phyloP scores from a whole-genome alignment of 116 monocot genomes.

The Dioscorea cayenensis region DNA sequence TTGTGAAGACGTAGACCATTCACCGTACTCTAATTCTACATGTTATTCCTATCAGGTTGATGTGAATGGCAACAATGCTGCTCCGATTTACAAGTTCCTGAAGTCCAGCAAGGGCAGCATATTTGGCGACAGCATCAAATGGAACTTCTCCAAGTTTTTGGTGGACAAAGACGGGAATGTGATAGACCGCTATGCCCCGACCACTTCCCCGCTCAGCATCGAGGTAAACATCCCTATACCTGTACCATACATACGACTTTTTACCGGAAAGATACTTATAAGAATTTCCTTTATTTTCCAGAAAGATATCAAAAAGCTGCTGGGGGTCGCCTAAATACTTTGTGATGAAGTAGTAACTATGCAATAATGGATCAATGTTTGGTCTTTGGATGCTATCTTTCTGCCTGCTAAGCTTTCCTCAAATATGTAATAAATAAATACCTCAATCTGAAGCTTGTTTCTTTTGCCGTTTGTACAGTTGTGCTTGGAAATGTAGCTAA shows the following conservation, averaged over 20 bases:
- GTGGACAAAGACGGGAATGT: constrained; percentile 78
- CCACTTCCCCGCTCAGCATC: constrained; percentile 71
- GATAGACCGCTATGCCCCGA: constrained; percentile 73
- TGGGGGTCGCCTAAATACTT: constrained; percentile 9
- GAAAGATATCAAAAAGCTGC: constrained; percentile 44
- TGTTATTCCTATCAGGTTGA: constrained; percentile 45
- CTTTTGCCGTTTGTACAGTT: not conserved
- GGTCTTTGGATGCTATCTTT: not conserved
- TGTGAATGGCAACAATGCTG: constrained; percentile 68
- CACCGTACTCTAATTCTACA: not conserved
- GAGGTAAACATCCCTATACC: constrained; percentile 42
- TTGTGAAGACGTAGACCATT: too few species aligned
- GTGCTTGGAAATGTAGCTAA: too few species aligned
- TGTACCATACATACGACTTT: too few species aligned
- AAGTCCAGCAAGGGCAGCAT: constrained; percentile 70
- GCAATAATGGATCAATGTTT: too few species aligned
- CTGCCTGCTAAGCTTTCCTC: not conserved
- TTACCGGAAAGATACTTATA: too few species aligned
- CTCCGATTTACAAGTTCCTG: constrained; percentile 80
- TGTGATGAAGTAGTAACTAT: not conserved
- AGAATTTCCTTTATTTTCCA: constrained; percentile 13
- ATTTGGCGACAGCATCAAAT: constrained; percentile 73
- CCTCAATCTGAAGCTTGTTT: not conserved
- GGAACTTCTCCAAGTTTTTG: constrained; percentile 93
- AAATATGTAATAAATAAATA: not conserved